Evolutionary conservation across 257 asterid species (phyloP).

Genomic region (Rauvolfia tetraphylla): DNA sequence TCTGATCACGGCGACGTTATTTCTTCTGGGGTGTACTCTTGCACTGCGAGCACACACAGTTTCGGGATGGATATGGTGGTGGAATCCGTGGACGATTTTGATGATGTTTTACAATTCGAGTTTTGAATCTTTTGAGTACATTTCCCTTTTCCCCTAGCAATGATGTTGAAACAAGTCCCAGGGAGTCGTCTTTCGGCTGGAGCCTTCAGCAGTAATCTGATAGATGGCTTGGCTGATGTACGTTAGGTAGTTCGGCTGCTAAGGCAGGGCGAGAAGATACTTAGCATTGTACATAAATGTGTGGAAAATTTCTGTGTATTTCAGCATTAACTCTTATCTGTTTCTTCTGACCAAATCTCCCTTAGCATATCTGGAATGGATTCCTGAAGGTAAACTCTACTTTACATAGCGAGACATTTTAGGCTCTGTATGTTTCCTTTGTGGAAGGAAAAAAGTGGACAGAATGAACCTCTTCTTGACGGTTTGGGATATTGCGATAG

Average conservation of each 20-base stretch:
- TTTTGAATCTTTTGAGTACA: background rate
- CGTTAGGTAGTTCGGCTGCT: background rate
- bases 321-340: too few relatives aligned
- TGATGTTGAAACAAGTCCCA: too few relatives aligned
- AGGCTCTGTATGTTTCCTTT: background rate
- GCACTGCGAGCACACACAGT: background rate
- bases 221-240: too few relatives aligned
- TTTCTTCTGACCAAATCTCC: background rate
- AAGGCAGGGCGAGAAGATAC: background rate
- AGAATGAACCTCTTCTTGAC: background rate
- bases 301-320: background rate
- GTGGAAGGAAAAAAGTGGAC: background rate
- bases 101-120: constrained; percentile 14
- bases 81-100: constrained; percentile 2
- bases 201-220: too few relatives aligned
- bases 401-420: too few relatives aligned
- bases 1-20: constrained; percentile 25
- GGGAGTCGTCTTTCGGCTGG: too few relatives aligned
- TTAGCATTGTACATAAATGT: background rate
- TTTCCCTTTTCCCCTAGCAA: background rate
- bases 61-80: constrained; percentile 6
- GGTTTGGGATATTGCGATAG: background rate
- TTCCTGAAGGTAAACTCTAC: too few relatives aligned
- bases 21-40: constrained; percentile 23
- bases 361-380: background rate